These are phyloP conservation scores for Capronia epimyces DNA, from an alignment of 2,329 filamentous ascomycete genomes.

Conservation along the genomic window DNA sequence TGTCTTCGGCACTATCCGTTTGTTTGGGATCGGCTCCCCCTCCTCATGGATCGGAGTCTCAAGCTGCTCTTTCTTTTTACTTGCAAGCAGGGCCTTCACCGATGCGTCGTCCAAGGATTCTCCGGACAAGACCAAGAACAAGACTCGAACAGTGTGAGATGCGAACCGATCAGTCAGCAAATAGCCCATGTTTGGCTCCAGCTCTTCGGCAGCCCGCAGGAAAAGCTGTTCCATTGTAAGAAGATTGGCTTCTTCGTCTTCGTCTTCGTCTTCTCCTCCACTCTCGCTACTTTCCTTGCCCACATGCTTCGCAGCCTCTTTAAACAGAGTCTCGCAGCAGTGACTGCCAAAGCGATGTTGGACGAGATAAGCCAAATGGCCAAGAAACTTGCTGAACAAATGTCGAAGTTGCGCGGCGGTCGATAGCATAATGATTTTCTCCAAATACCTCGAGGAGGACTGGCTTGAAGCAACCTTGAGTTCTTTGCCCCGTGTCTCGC, in stretches of 20 bases:
- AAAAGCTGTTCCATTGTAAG: slow-evolving; percentile 79
- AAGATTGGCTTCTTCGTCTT: slow-evolving; percentile 42
- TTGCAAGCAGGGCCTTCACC: slow-evolving; percentile 71
- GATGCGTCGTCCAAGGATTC: slow-evolving; percentile 66
- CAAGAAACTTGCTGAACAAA: slow-evolving; percentile 76
- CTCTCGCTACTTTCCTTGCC: slow-evolving; percentile 50
- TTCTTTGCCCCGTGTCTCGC: slow-evolving; percentile 84
- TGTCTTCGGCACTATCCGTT: slow-evolving; percentile 62
- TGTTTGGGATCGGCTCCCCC: slow-evolving; percentile 44
- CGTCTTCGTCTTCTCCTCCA: slow-evolving; percentile 37
- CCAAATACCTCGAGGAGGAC: slow-evolving; percentile 88
- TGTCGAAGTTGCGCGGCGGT: slow-evolving; percentile 74
- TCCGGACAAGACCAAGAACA: slow-evolving; percentile 80
- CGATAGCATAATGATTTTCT: slow-evolving; percentile 79
- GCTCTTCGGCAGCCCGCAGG: slow-evolving; percentile 73
- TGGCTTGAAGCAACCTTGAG: slow-evolving; percentile 94
- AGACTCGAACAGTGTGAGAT: slow-evolving; percentile 80
- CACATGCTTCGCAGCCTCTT: slow-evolving; percentile 72
- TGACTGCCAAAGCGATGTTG: slow-evolving; percentile 96
- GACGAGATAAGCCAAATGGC: slow-evolving; percentile 81
- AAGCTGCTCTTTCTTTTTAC: slow-evolving; percentile 85
- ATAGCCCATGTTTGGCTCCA: slow-evolving; percentile 77
- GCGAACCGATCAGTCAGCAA: slow-evolving; percentile 84
- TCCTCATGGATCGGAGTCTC: slow-evolving; percentile 54
- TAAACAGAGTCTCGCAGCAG: slow-evolving; percentile 90